A percentile compares a stretch with the other conserved stretches of the same genome.
Evolutionary conservation across 208 protist species (phyloP).

Genomic region (Crithidia brevicula): DNA sequence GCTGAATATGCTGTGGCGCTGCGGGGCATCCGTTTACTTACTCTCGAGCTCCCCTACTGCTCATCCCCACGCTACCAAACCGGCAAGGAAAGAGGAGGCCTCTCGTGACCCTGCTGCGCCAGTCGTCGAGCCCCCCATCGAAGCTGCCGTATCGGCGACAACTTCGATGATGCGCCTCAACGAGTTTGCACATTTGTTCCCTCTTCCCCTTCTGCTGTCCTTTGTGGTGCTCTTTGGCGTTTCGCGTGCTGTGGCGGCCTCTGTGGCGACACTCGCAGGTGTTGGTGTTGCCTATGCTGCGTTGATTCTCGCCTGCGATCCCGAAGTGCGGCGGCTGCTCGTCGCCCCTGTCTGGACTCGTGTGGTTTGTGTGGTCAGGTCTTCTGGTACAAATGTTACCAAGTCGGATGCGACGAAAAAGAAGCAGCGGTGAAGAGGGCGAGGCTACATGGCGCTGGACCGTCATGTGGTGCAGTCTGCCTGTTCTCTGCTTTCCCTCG

Average conservation of each 20-base stretch:
- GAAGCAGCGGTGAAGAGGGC: neutral
- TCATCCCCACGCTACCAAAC: too few relatives aligned
- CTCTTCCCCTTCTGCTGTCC: conserved; percentile 2
- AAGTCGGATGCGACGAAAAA: neutral
- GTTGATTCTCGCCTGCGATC: conserved; percentile 33
- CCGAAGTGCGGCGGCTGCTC: conserved; percentile 36
- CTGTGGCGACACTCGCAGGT: conserved; percentile 10
- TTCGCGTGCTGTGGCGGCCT: conserved; percentile 19
- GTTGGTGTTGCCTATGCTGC: conserved; percentile 29
- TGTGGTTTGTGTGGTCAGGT: neutral
- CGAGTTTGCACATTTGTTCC: conserved; percentile 17
- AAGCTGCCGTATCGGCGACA: neutral
- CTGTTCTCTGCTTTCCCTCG: too few relatives aligned
- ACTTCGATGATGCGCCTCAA: neutral
- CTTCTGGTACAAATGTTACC: neutral
- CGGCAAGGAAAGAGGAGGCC: too few relatives aligned
- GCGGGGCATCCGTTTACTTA: conserved; percentile 38
- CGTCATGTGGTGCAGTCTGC: too few relatives aligned
- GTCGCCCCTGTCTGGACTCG: conserved; percentile 11
- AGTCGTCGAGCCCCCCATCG: too few relatives aligned
- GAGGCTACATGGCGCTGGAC: too few relatives aligned
- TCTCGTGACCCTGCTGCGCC: too few relatives aligned
- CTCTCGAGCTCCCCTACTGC: conserved; percentile 29
- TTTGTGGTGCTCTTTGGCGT: conserved; percentile 26
- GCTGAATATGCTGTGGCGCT: conserved; percentile 49